These are phyloP conservation scores for Carex parvula DNA, from an alignment of 176 grass and related monocot genomes.

Conservation along the genomic window DNA sequence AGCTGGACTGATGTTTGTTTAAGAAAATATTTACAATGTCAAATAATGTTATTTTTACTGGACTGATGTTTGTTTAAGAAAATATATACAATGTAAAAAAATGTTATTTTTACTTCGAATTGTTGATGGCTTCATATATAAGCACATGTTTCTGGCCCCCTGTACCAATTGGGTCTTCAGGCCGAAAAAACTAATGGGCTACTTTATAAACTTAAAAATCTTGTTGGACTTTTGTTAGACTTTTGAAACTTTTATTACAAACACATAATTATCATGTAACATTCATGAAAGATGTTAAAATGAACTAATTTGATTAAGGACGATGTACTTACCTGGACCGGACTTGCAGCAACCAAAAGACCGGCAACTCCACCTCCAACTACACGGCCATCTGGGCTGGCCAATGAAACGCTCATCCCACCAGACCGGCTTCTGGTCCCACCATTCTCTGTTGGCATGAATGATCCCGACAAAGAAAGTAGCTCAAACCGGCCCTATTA, in stretches of 20 bases:
- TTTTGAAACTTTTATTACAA: background rate
- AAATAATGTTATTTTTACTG: background rate
- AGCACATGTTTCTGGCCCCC: background rate
- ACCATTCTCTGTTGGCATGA: constrained; percentile 77
- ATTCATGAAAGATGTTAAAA: background rate
- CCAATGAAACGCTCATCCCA: constrained; percentile 91
- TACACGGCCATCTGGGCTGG: constrained; percentile 76
- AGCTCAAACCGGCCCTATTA: constrained; percentile 84
- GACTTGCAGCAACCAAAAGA: constrained; percentile 76
- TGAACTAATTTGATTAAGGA: background rate
- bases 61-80: background rate
- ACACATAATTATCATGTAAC: background rate
- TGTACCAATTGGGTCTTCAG: background rate
- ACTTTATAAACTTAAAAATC: background rate
- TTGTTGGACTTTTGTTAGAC: background rate
- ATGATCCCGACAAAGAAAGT: constrained; percentile 87
- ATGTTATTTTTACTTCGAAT: background rate
- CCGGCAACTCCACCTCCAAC: constrained; percentile 81
- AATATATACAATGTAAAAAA: background rate
- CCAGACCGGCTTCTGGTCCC: constrained; percentile 72
- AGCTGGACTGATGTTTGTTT: background rate
- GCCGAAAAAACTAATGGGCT: background rate
- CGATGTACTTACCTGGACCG: constrained; percentile 56
- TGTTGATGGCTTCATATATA: background rate
- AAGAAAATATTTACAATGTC: background rate